These are phyloP conservation scores for Fusarium sterilihyphosum DNA, from an alignment of 2,329 filamentous ascomycete species.

Conservation along the genomic window DNA sequence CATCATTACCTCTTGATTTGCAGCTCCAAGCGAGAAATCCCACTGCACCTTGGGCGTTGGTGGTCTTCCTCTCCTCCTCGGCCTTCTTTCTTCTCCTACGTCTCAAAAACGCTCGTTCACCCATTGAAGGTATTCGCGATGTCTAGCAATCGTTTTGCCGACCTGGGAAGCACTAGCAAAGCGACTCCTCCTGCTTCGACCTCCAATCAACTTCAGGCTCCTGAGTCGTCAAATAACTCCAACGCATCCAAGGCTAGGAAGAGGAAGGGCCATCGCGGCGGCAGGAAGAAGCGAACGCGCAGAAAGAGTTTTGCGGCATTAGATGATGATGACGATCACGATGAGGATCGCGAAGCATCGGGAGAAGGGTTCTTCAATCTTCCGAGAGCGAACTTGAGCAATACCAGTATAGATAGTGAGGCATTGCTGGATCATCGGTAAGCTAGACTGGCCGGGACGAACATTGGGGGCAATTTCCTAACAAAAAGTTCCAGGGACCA, in stretches of 20 bases:
- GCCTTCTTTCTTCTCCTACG: neutral
- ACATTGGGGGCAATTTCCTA: neutral
- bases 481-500: constrained; percentile 58
- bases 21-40: constrained; percentile 18
- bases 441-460: constrained; percentile 22
- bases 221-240: constrained; percentile 31
- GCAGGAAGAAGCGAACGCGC: constrained; percentile 80
- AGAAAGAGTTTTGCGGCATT: constrained; percentile 82
- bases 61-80: constrained; percentile 1
- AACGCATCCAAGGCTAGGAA: constrained; percentile 60
- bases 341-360: constrained; percentile 48
- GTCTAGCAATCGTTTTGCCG: constrained; percentile 48
- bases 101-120: neutral
- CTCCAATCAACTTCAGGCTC: constrained; percentile 15
- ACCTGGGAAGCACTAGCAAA: constrained; percentile 35
- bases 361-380: constrained; percentile 61
- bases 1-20: constrained; percentile 40
- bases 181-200: constrained; percentile 10
- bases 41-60: constrained; percentile 4
- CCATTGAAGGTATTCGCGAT: constrained; percentile 34
- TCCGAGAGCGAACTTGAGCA: constrained; percentile 72
- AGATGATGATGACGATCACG: constrained; percentile 64
- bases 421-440: constrained; percentile 87
- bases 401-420: constrained; percentile 89
- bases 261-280: constrained; percentile 75